phyloP scores from a whole-genome alignment of 306 rosid genomes.

The Rosa lucieae region DNA sequence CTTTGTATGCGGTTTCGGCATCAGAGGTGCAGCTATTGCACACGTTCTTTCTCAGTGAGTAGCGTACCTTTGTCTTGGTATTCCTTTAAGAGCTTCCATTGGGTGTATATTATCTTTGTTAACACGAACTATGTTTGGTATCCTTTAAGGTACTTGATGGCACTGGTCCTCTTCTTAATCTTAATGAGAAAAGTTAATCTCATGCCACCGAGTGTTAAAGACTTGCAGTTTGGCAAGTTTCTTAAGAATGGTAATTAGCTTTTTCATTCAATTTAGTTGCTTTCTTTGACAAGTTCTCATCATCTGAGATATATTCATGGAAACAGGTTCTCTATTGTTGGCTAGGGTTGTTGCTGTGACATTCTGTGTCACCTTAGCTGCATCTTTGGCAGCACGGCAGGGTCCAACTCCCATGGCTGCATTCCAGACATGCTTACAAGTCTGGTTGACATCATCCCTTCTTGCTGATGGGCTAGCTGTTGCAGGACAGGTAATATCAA shows the following conservation, averaged over 20 bases:
- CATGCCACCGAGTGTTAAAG: conserved; percentile 72
- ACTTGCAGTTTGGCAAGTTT: conserved; percentile 73
- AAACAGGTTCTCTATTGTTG: conserved; percentile 61
- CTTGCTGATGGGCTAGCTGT: conserved; percentile 93
- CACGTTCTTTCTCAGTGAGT: conserved; percentile 96
- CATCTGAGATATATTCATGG: neutral
- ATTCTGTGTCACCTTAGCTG: conserved; percentile 88
- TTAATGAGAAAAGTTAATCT: conserved; percentile 65
- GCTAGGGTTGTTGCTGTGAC: conserved; percentile 91
- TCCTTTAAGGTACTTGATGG: conserved; percentile 74
- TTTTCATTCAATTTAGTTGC: neutral
- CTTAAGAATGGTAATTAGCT: conserved; percentile 65
- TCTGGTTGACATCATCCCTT: conserved; percentile 92
- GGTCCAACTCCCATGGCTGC: conserved; percentile 94
- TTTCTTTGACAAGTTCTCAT: neutral
- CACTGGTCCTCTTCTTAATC: conserved; percentile 50
- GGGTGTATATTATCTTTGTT: neutral
- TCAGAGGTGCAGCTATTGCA: conserved; percentile 93
- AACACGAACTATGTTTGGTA: neutral
- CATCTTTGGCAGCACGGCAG: conserved; percentile 80
- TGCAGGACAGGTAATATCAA: conserved; percentile 69
- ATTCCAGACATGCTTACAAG: conserved; percentile 87
- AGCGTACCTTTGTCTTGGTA: neutral
- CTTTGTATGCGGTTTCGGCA: conserved; percentile 65
- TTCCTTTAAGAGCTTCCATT: neutral